Evolutionary conservation across 768 basidiomycete genomes (phyloP).

Genomic region (Suillus cothurnatus): DNA sequence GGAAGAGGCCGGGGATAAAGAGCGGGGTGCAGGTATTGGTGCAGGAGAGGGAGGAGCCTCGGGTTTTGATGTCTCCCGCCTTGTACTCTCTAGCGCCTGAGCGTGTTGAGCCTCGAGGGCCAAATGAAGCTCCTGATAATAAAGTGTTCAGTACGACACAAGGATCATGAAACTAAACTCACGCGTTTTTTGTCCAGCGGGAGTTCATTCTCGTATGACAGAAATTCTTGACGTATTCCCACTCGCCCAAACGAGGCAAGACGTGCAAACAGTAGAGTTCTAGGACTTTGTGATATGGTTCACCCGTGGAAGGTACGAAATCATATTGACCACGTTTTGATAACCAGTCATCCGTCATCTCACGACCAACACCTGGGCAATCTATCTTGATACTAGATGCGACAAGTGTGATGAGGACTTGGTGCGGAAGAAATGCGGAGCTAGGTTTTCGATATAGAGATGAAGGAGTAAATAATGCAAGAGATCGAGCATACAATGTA

Average conservation of each 20-base stretch:
- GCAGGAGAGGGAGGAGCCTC: slow-evolving; percentile 24
- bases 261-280: slow-evolving; percentile 78
- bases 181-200: slow-evolving; percentile 55
- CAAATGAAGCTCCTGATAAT: slow-evolving; percentile 36
- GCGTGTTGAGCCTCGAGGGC: slow-evolving; percentile 36
- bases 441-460: slow-evolving; percentile 39
- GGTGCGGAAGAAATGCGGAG: slow-evolving; percentile 64
- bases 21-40: slow-evolving; percentile 27
- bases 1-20: slow-evolving; percentile 53
- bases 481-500: slow-evolving; percentile 62
- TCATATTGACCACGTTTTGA: slow-evolving; percentile 51
- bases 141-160: slow-evolving; percentile 17
- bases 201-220: slow-evolving; percentile 73
- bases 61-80: slow-evolving; percentile 10
- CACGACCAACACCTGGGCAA: slow-evolving; percentile 58
- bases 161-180: too few species aligned
- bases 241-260: slow-evolving; percentile 71
- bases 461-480: slow-evolving; percentile 65
- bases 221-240: slow-evolving; percentile 81
- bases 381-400: slow-evolving; percentile 71
- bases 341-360: slow-evolving; percentile 83
- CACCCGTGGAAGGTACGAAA: slow-evolving; percentile 34
- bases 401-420: slow-evolving; percentile 69
- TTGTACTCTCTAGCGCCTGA: slow-evolving; percentile 26
- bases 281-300: slow-evolving; percentile 72